Base-by-base conservation (phyloP, 768 basidiomycete species). In the Tricholomella constricta region DNA sequence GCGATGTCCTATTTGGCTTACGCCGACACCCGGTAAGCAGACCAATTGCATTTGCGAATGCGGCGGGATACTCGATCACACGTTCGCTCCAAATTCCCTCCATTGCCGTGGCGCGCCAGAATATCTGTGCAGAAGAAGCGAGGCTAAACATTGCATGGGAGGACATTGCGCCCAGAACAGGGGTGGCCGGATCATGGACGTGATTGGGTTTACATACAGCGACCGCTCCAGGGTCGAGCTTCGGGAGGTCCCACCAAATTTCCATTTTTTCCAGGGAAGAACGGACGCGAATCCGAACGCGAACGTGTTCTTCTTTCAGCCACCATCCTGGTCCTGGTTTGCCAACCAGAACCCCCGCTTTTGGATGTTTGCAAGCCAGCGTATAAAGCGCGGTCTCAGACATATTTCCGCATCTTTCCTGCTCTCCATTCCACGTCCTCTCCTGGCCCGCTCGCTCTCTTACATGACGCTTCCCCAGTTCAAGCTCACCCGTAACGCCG, bases 1-100 rank as follows among this genome's bases (percentile, higher is more conserved):
- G 58, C 58, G 58, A 56, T 23, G 10, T 22, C 19, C 46, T 29
- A 59, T 59, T 59, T 50, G 54, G n/a, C 26, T 56, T 43, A 51
- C 19, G 15, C 17, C 15, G 41, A 23, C 47, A 19, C 36, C 36
- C 14, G 45, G 45, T 47, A 15, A 26, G 7, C 2, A n/a, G 47
- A 38, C 34, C n/a, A 48, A 38, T 46, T 31, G 32, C 45, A 22
- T 22, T 29, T 34, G 27, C 48, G 48, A 41, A 41, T 26, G 48
- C 48, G 48, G 14, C n/a, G 42, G 23, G 12, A 17, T 7, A 32
- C 32, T 26, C 43, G 8, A 45, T 36, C 34, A 29, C 43, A 49
- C 42, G 48, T 32, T 49, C 35, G 48, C 35, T 38, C 36, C 19
- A 38, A 41, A 46, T 19, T 34, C 34, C n/a, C 29, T 20, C 45